phyloP scores from a whole-genome alignment of 2,329 filamentous ascomycete genomes.

The Neonectria faginata region DNA sequence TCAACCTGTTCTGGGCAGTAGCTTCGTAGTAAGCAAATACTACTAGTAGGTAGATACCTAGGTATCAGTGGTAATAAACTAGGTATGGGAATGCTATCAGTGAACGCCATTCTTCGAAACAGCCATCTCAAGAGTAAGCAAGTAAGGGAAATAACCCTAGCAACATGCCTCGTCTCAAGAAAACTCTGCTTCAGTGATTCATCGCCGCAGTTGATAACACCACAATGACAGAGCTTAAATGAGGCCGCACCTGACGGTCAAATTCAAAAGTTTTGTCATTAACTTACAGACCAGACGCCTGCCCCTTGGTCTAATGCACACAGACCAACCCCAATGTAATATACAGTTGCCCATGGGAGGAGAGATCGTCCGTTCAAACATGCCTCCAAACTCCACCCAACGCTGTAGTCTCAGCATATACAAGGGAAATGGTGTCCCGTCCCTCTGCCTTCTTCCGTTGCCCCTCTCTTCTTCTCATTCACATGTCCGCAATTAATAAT shows the following conservation, averaged over 20 bases:
- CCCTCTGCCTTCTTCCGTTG: conserved; percentile 27
- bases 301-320: conserved; percentile 59
- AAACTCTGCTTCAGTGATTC: not conserved
- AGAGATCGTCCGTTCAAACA: conserved; percentile 64
- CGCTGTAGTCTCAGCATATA: conserved; percentile 49
- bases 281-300: conserved; percentile 50
- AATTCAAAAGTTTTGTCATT: conserved; percentile 40
- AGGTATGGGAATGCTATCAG: too few relatives aligned
- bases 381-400: conserved; percentile 48
- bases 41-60: too few relatives aligned
- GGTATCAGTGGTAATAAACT: too few relatives aligned
- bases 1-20: not conserved
- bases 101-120: not conserved
- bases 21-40: too few relatives aligned
- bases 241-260: conserved; percentile 4
- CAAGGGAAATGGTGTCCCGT: conserved; percentile 40
- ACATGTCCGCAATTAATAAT: conserved; percentile 38
- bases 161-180: not conserved
- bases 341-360: conserved; percentile 64
- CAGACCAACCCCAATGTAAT: conserved; percentile 58
- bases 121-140: not conserved
- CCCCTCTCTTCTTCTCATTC: conserved; percentile 28
- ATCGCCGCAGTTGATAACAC: not conserved
- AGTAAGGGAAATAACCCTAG: not conserved
- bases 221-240: not conserved